Evolutionary conservation across 2,329 filamentous ascomycete genomes (phyloP).

Genomic region (Apiospora sp.): DNA sequence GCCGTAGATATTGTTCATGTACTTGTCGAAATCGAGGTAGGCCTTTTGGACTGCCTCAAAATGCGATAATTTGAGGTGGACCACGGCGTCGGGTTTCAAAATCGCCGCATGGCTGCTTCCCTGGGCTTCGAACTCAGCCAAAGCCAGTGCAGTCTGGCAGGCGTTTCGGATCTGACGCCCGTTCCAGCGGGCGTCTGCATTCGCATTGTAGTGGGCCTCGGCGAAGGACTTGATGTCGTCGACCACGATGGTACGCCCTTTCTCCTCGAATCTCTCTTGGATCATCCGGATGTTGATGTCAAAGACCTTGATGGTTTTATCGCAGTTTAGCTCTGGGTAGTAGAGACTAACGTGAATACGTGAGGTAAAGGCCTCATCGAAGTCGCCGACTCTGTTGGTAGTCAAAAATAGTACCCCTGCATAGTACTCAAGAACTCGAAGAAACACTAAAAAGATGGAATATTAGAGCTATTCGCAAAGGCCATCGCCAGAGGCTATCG

Average conservation of each 20-base stretch:
- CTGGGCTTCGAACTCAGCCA: slow-evolving; percentile 36
- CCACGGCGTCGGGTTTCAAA: slow-evolving; percentile 27
- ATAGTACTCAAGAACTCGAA: slow-evolving; percentile 47
- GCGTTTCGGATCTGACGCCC: slow-evolving; percentile 39
- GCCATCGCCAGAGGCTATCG: too few species aligned
- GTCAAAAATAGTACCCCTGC: slow-evolving; percentile 49
- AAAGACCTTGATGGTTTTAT: slow-evolving; percentile 30
- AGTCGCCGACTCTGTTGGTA: slow-evolving; percentile 49
- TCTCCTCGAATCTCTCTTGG: slow-evolving; percentile 27
- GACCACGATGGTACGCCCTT: slow-evolving; percentile 24
- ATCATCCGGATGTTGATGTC: slow-evolving; percentile 31
- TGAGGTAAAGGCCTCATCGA: slow-evolving; percentile 51
- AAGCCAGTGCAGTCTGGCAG: slow-evolving; percentile 34
- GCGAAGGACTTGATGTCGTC: slow-evolving; percentile 31
- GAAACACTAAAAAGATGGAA: too few species aligned
- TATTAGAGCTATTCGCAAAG: too few species aligned
- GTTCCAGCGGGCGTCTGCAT: slow-evolving; percentile 32
- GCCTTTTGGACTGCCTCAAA: slow-evolving; percentile 34
- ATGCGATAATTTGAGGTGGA: slow-evolving; percentile 30
- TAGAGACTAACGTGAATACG: slow-evolving; percentile 46
- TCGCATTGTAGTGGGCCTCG: slow-evolving; percentile 26
- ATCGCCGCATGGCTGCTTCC: slow-evolving; percentile 28
- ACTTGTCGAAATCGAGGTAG: slow-evolving; percentile 35
- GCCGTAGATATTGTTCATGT: slow-evolving; percentile 25
- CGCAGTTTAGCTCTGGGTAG: slow-evolving; percentile 38